Evolutionary conservation across 2,329 filamentous ascomycete genomes (phyloP), one percentile per base, ranked within the genome.

Genomic region (Madurella fahalii): DNA sequence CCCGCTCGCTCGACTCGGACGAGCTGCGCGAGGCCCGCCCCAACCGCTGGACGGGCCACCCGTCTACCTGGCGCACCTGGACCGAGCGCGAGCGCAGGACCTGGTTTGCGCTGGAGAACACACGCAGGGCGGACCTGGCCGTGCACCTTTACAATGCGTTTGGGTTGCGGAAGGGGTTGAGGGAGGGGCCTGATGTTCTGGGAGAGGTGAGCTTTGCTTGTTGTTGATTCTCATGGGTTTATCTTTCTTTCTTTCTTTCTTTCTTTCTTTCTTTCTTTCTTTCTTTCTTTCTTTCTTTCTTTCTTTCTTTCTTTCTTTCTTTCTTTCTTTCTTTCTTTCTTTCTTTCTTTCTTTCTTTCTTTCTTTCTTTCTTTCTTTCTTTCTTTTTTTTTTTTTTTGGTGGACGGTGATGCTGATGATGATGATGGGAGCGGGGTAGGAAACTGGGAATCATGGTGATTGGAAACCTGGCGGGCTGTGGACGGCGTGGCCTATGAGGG

Each of bases 401-500:
- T 55, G 64, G 64, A 49, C 20, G 18, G 45, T 46, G 40, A 11
- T 37, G 34, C 34, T 37, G 18, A 48, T 41, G 52, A 39, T 2
- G 9, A 44, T 32, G 16, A 60, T 7, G 61, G 65, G 42, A 65
- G 66, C 4, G 60, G n/a, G n/a, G 16, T 8, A 8, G 16, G 34
- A 40, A 25, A 42, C 16, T 40, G 31, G 39, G 15, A 30, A n/a
- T n/a, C n/a, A n/a, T 30, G 39, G 65, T 34, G 58, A 71, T 43
- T 85, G 81, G 77, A 69, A 68, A 4, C 80, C 80, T 2, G 76
- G 81, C 0, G 82, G 79, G 55, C 60, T 67, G 4, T 96, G 93
- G 92, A 89, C 89, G 16, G 88, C 91, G 0, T 96, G 93, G 93
- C 93, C 93, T 4, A 69, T 95, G 65, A 77, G 77, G 17, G 75